phyloP scores from a whole-genome alignment of 495 filamentous ascomycete species.

The Jackrogersella minutella region DNA sequence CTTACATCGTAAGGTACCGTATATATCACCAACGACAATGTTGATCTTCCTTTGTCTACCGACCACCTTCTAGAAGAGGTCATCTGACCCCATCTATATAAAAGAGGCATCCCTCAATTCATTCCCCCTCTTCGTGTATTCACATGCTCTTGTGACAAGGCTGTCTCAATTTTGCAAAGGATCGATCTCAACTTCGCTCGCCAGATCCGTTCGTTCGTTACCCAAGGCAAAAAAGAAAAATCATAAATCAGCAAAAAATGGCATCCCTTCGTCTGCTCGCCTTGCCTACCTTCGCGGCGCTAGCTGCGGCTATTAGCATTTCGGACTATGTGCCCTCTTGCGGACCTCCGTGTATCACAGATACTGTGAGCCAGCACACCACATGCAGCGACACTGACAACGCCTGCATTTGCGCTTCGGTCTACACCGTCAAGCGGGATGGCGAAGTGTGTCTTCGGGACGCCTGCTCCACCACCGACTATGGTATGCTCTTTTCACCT shows the following conservation, averaged over 20 bases:
- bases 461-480: constrained; percentile 38
- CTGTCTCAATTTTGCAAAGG: constrained; percentile 5
- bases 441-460: constrained; percentile 44
- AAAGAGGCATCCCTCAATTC: constrained; percentile 14
- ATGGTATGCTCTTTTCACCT: constrained; percentile 37
- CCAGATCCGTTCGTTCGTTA: constrained; percentile 32
- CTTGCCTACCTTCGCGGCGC: constrained; percentile 47
- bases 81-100: constrained; percentile 29
- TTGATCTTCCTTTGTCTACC: constrained; percentile 31
- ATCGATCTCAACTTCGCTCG: neutral
- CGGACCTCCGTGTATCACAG: constrained; percentile 50
- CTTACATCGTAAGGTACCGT: constrained; percentile 23
- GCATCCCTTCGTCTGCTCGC: constrained; percentile 44
- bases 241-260: constrained; percentile 32
- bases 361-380: constrained; percentile 44
- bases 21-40: neutral
- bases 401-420: constrained; percentile 52
- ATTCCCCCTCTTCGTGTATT: neutral
- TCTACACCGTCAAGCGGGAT: constrained; percentile 45
- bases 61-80: constrained; percentile 29
- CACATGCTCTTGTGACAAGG: constrained; percentile 10
- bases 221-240: constrained; percentile 5
- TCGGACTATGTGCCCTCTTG: constrained; percentile 51
- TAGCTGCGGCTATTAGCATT: constrained; percentile 50
- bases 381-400: constrained; percentile 50